phyloP scores from a whole-genome alignment of 495 filamentous ascomycete genomes.

The Copromyces sp. region DNA sequence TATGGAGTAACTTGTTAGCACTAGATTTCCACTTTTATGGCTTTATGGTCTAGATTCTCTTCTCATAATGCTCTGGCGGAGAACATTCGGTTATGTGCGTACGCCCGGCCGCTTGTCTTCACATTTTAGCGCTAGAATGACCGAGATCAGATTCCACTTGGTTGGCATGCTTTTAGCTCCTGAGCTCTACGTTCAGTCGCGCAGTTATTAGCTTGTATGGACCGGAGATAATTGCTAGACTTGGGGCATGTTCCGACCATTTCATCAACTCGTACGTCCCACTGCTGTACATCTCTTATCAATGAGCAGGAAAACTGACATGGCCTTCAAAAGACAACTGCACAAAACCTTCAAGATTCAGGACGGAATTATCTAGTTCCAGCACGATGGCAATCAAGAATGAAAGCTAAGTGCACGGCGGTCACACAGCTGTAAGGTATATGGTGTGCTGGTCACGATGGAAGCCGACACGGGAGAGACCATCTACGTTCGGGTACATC shows the following conservation, averaged over 20 bases:
- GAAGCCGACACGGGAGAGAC: not conserved
- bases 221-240: not conserved
- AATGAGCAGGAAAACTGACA: not conserved
- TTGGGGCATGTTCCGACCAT: not conserved
- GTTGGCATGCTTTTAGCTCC: not conserved
- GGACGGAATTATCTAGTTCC: not conserved
- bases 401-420: not conserved
- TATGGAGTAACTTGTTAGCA: not conserved
- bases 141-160: not conserved
- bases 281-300: not conserved
- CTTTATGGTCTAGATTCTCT: not conserved
- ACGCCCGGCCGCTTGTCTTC: not conserved
- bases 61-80: not conserved
- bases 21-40: not conserved
- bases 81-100: not conserved
- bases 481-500: not conserved
- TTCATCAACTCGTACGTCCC: not conserved
- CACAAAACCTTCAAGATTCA: not conserved
- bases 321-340: not conserved
- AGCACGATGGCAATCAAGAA: not conserved
- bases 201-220: not conserved
- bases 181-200: not conserved
- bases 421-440: not conserved
- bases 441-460: not conserved
- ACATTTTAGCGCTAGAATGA: not conserved